Evolutionary conservation across 257 asterid genomes (phyloP).

Genomic region (Plantago elongata): DNA sequence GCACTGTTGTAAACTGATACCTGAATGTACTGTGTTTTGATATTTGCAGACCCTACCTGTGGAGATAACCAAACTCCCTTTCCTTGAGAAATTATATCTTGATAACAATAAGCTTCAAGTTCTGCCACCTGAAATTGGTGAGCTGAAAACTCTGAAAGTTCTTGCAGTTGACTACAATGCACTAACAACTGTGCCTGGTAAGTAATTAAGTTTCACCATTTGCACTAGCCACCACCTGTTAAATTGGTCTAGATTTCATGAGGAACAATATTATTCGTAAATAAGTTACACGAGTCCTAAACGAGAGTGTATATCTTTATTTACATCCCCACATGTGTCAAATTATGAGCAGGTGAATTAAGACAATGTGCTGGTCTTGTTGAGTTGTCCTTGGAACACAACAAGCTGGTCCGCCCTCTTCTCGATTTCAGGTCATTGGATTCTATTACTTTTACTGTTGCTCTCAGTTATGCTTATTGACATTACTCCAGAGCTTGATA

Average conservation of each 20-base stretch:
- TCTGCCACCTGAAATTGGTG: slow-evolving; percentile 97
- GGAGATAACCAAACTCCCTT: slow-evolving; percentile 81
- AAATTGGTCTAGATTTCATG: slow-evolving; percentile 11
- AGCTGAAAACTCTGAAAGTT: slow-evolving; percentile 79
- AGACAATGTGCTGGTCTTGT: slow-evolving; percentile 78
- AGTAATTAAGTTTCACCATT: slow-evolving; percentile 22
- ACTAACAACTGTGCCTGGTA: slow-evolving; percentile 93
- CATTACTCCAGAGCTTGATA: slow-evolving; percentile 35
- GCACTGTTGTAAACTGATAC: slow-evolving; percentile 10
- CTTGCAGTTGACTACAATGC: slow-evolving; percentile 85
- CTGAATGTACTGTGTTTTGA: slow-evolving; percentile 25
- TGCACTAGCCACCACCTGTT: not conserved
- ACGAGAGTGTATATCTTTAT: not conserved
- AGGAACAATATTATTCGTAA: slow-evolving; percentile 14
- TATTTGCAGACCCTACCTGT: slow-evolving; percentile 69
- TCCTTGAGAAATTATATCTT: slow-evolving; percentile 90
- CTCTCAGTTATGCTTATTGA: slow-evolving; percentile 10
- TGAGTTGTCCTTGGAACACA: slow-evolving; percentile 97
- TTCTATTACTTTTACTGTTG: slow-evolving; percentile 12
- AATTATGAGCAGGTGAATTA: slow-evolving; percentile 65
- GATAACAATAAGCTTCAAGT: slow-evolving; percentile 80
- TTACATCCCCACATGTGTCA: slow-evolving; percentile 21
- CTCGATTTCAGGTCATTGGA: slow-evolving; percentile 92
- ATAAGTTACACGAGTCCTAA: slow-evolving; percentile 10
- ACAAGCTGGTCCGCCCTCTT: slow-evolving; percentile 97